These are phyloP conservation scores for Fragilariopsis cylindrus DNA, from an alignment of 108 stramenopile species.

Conservation along the genomic window DNA sequence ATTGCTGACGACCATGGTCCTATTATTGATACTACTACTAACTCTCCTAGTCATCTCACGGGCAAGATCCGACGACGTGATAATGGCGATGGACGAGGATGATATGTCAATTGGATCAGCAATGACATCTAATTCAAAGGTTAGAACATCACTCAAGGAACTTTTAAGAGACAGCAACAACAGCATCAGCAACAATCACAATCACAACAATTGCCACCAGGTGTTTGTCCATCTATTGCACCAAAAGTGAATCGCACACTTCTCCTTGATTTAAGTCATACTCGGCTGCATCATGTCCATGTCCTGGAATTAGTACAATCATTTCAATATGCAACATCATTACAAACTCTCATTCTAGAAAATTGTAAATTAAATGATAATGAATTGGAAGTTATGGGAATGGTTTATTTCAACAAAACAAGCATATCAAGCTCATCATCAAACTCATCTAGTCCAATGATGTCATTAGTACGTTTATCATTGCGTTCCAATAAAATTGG, in stretches of 20 bases:
- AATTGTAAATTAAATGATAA: slow-evolving; percentile 46
- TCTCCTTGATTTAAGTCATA: slow-evolving; percentile 33
- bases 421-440: neutral
- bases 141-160: neutral
- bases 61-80: slow-evolving; percentile 8
- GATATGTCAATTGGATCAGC: slow-evolving; percentile 38
- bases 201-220: neutral
- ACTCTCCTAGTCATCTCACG: neutral
- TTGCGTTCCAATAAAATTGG: slow-evolving; percentile 44
- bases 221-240: slow-evolving; percentile 15
- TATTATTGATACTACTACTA: too few relatives aligned
- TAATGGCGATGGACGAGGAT: slow-evolving; percentile 16
- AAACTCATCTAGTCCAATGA: slow-evolving; percentile 5
- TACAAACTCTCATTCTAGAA: slow-evolving; percentile 42
- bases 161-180: slow-evolving; percentile 21
- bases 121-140: slow-evolving; percentile 16
- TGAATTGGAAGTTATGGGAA: slow-evolving; percentile 37
- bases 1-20: too few relatives aligned
- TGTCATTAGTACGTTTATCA: slow-evolving; percentile 24
- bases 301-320: slow-evolving; percentile 38
- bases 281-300: slow-evolving; percentile 37
- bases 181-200: slow-evolving; percentile 23
- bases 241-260: slow-evolving; percentile 10
- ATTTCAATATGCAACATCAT: slow-evolving; percentile 19
- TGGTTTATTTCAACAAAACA: slow-evolving; percentile 13